Evolutionary conservation across 1,139 yeast species (phyloP), one percentile per base, ranked within the genome.

Genomic region (Eremothecium sinecaudum): DNA sequence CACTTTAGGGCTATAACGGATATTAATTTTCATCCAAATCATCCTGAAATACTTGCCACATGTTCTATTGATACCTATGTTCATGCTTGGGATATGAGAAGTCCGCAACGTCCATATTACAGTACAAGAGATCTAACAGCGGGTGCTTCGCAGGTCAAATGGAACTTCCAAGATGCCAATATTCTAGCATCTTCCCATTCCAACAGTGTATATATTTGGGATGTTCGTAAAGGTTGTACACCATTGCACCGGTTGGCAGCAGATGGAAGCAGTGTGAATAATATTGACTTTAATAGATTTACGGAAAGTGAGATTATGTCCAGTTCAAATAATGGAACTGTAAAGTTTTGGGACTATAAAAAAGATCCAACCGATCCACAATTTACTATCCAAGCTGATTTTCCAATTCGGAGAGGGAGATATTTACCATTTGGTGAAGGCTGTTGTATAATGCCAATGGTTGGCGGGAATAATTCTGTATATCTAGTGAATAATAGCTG

Each of bases 1-100:
- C 98, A 90, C 54, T 73, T 79, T 2, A 66, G 98, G 36, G 98
- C 98, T 2, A 87, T 90, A 24, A 84, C 98, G 3, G 98, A 90
- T 60, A 84, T 90, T 40, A 84, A 87, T 54, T 90, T 87, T 64
- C 94, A 83, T 51, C 90, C 93, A 2, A 69, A 69, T 21, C 77
- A 82, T 46, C 95, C 96, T 0, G 94, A 87, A 51, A 53, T 83
- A n/a, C 57, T 90, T 19, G 96, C 96, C 0, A 90, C 97, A 0
- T 86, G 96, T 51, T 79, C 94, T 0, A 81, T 90, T 14, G 98
- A 90, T 52, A 79, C 95, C 0, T 80, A 75, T 51, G 79, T 86
- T 11, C 73, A 78, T 39, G 74, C 82, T 4, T 90, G 98, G 98
- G 98, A 90, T 59, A 66, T 87, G 68, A 66, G 98, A 40, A 67